Evolutionary conservation across 1,139 yeast species (phyloP), one percentile per base, ranked within the genome.

Genomic region (Chernovozyma aurita): DNA sequence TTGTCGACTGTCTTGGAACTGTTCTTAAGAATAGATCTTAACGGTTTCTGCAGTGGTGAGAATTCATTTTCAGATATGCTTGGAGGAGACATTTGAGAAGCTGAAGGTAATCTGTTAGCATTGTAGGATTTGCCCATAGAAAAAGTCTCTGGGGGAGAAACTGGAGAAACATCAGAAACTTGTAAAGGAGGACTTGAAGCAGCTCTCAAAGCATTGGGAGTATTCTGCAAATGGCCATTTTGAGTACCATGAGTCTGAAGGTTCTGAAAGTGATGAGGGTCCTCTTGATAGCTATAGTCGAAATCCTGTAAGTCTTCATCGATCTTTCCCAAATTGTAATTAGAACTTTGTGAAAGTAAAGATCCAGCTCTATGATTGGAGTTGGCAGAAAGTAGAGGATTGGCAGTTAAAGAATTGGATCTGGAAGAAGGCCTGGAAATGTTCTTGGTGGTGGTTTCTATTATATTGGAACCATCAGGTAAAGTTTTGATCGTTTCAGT

Each of bases 231-330:
- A 20, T 20, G 22, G n/a, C n/a, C n/a, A n/a, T n/a, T n/a, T n/a
- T n/a, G n/a, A n/a, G n/a, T n/a, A 20, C 6, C 9, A 20, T 20
- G 22, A 14, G 17, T 12, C 6, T 26, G 6, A 12, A 7, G 18
- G 18, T 13, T 13, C n/a, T 22, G 25, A 22, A 11, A 11, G 12
- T 11, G 12, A 15, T 16, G 30, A 16, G 7, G 6, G 6, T 7
- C 6, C 3, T 36, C 42, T 37, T 61, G 60, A 38, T 68, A 69
- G 39, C 63, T 63, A 40, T 67, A 70, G 30, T 70, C 76, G 41
- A 70, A 70, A 40, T 64, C 73, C 29, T 58, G 67, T 34, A 70
- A 55, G 35, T 67, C 72, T 44, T 70, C 76, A 18, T 70, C 75
- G 28, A 70, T 70, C 46, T 67, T 68, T 25, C 53, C 49, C 35